A percentile compares a stretch with the other conserved stretches of the same genome.
Evolutionary conservation across 805 yeast genomes (phyloP).

Genomic region (Komagataella kurtzmanii): DNA sequence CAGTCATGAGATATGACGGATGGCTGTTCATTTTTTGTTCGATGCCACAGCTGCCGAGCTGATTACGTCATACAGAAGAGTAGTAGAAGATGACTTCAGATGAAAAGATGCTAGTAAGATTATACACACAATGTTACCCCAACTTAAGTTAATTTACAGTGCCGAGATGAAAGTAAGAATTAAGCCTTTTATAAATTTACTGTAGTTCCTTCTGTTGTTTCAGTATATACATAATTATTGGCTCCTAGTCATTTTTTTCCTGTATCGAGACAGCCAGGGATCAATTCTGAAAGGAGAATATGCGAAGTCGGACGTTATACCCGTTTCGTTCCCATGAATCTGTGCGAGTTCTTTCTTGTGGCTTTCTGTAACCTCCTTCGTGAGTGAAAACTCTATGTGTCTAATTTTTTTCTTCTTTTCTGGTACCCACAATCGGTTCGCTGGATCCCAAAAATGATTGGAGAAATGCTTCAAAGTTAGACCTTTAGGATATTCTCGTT

Average conservation of each 20-base stretch:
- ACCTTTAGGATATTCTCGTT: slow-evolving; percentile 33
- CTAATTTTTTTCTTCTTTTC: slow-evolving; percentile 7
- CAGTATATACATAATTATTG: background rate
- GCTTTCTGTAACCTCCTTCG: background rate
- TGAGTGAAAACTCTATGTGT: background rate
- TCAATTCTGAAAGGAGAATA: background rate
- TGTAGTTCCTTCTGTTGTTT: background rate
- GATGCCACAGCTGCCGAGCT: background rate
- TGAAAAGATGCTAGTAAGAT: too few species aligned
- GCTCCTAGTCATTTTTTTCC: background rate
- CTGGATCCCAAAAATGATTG: slow-evolving; percentile 32
- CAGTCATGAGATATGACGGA: too few species aligned
- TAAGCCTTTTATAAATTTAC: background rate
- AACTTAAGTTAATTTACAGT: too few species aligned
- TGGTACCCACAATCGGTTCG: slow-evolving; percentile 42
- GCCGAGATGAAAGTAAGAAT: background rate
- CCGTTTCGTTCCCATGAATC: background rate
- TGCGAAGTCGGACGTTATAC: background rate
- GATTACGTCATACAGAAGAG: too few species aligned
- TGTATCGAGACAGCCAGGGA: background rate
- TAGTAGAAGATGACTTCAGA: too few species aligned
- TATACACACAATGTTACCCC: too few species aligned
- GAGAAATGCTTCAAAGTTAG: slow-evolving; percentile 20
- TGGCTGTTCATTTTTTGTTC: background rate
- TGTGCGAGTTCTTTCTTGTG: background rate